Conservation (phyloP, 306 rosid species). For the Vigna hirtella region DNA sequence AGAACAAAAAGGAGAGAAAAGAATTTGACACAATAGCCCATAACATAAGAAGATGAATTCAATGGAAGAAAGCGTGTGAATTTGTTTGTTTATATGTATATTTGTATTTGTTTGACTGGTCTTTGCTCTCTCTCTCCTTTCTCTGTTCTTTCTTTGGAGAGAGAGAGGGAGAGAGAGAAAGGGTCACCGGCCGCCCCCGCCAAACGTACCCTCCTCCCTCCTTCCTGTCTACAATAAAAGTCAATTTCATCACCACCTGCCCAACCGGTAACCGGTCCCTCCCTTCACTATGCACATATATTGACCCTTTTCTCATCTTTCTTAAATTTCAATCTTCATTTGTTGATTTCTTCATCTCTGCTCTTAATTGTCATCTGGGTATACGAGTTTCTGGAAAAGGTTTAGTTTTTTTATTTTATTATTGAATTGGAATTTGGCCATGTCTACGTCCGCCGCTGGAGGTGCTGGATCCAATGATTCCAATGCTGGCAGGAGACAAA, state of each 20-base stretch:
- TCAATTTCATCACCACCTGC: conserved; percentile 26
- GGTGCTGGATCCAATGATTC: conserved; percentile 78
- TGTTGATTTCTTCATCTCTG: neutral
- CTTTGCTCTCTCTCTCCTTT: conserved; percentile 24
- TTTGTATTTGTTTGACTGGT: conserved; percentile 34
- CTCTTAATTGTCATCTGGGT: conserved; percentile 13
- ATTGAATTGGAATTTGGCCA: conserved; percentile 48
- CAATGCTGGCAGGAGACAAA: conserved; percentile 65
- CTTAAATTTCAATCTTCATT: conserved; percentile 18
- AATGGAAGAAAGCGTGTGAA: conserved; percentile 36
- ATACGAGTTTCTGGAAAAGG: conserved; percentile 24
- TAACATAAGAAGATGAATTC: conserved; percentile 2
- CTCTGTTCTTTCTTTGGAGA: conserved; percentile 2
- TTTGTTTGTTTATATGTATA: neutral
- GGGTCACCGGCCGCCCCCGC: conserved; percentile 51
- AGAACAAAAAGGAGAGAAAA: neutral
- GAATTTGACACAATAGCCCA: neutral
- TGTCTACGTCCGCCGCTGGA: conserved; percentile 67
- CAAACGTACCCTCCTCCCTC: conserved; percentile 33
- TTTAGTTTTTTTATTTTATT: conserved; percentile 17
- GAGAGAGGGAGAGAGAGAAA: conserved; percentile 24
- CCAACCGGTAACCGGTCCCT: conserved; percentile 45
- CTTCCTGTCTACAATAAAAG: conserved; percentile 15
- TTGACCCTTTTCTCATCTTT: neutral
- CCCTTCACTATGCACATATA: conserved; percentile 4